Conservation (phyloP, 2,329 filamentous ascomycete species). For the Colletotrichum eremochloae region DNA sequence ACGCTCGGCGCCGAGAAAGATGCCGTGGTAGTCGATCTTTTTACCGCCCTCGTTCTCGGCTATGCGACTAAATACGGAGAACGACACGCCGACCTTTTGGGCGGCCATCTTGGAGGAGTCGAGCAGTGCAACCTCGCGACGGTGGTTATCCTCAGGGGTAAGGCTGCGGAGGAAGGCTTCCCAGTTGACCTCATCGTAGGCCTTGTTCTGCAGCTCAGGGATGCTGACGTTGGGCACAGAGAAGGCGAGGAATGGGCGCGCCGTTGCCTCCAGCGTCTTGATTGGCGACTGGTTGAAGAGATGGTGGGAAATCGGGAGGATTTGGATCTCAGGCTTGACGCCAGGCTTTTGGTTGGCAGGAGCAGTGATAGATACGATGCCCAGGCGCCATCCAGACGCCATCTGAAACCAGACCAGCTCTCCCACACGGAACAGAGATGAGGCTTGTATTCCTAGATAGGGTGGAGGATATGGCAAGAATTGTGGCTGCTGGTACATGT, state of each 20-base stretch:
- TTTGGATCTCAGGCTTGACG: constrained; percentile 36
- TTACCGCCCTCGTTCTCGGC: constrained; percentile 50
- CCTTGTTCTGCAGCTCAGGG: constrained; percentile 54
- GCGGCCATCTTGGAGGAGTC: constrained; percentile 67
- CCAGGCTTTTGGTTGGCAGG: constrained; percentile 46
- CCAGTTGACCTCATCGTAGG: constrained; percentile 61
- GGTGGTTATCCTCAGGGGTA: constrained; percentile 52
- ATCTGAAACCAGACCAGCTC: constrained; percentile 66
- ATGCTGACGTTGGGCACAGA: constrained; percentile 61
- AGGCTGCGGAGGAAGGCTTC: constrained; percentile 50
- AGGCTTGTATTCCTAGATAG: constrained; percentile 32
- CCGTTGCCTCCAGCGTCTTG: constrained; percentile 57
- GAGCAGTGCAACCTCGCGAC: constrained; percentile 58
- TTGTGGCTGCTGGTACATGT: constrained; percentile 32
- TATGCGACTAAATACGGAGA: constrained; percentile 61
- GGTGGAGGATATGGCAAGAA: constrained; percentile 38
- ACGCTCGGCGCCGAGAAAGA: constrained; percentile 66
- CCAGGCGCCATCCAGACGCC: constrained; percentile 62
- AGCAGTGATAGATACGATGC: constrained; percentile 56
- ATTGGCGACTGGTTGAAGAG: constrained; percentile 53
- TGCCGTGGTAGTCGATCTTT: constrained; percentile 58
- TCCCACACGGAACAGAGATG: constrained; percentile 60
- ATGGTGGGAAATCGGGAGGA: constrained; percentile 58
- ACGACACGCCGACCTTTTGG: constrained; percentile 62
- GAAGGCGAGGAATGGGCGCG: constrained; percentile 66